Base-by-base conservation (phyloP, 371 early-diverging fungal species). In the Circinella minor region DNA sequence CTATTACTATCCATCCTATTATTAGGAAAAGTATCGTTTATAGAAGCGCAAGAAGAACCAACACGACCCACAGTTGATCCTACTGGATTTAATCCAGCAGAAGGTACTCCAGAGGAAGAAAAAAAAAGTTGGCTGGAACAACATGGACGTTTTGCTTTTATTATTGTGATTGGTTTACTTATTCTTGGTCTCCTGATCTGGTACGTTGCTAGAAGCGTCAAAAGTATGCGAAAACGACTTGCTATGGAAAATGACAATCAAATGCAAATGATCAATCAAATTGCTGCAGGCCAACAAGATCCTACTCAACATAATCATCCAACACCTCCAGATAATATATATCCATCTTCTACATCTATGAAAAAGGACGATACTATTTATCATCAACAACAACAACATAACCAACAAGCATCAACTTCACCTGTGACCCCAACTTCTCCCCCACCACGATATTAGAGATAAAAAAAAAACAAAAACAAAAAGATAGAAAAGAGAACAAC, bases 141-240 rank as follows among this genome's bases (percentile, higher is more conserved):
- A 51, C 55, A 73, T 49, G 63, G 69, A 14, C 74, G 74, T 54
- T 66, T 66, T 64, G 74, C 69, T 34, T 68, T 73, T 67, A 57
- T 73, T 61, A 73, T 73, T 60, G 70, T 73, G 55, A n/a, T 73
- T 17, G 74, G 66, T 39, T 36, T 68, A 5, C 37, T 73, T 17
- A n/a, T 69, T 17, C 27, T 69, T 3, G 66, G 63, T 27, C 60
- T 73, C 11, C 14, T 73, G 54, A 48, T 67, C 15, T 73, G 64
- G 63, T 73, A 73, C 43, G 69, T 73, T 65, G 66, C 66, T 14
- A 60, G 70, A 59, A 73, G 74, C 61, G 67, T 69, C 62, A 54
- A 49, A 34, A 70, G 74, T 34, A 73, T 73, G 74, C 74, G 70
- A 18, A 69, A 57, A 49, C 74, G 74, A n/a, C 17, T 73, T 47